Conservation (phyloP, 805 yeast species). For the Candida koratica region DNA sequence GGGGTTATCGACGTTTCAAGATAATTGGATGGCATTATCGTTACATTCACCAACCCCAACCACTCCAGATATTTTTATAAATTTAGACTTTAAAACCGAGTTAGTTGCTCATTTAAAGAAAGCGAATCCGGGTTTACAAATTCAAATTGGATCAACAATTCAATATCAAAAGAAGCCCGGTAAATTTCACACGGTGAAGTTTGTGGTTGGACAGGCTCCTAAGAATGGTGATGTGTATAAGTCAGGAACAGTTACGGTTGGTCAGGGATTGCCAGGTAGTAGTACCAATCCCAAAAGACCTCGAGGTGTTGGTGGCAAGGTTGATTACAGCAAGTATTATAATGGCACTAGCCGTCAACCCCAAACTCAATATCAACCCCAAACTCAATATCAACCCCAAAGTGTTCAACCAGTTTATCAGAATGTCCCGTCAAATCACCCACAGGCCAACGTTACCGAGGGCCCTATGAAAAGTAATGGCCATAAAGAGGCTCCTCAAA, state of each 20-base stretch:
- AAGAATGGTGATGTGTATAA: conserved; percentile 70
- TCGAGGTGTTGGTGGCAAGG: conserved; percentile 42
- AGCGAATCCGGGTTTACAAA: conserved; percentile 51
- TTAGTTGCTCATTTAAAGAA: conserved; percentile 69
- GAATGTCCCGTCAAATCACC: conserved; percentile 1
- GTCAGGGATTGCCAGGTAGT: conserved; percentile 71
- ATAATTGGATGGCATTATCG: conserved; percentile 85
- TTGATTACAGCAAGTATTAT: conserved; percentile 42
- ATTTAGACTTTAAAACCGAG: conserved; percentile 86
- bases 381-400: conserved; percentile 14
- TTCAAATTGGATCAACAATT: conserved; percentile 68
- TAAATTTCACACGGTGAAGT: conserved; percentile 70
- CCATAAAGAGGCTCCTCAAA: conserved; percentile 15
- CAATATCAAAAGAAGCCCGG: conserved; percentile 91
- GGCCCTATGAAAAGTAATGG: conserved; percentile 6
- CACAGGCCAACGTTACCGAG: conserved; percentile 1
- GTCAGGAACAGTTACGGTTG: conserved; percentile 80
- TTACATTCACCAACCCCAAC: conserved; percentile 44
- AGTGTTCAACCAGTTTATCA: conserved; percentile 5
- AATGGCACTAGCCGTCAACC: conserved; percentile 27
- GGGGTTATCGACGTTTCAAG: conserved; percentile 72
- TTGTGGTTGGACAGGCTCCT: conserved; percentile 58
- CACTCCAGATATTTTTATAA: conserved; percentile 75
- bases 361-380: conserved; percentile 17
- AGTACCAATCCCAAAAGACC: conserved; percentile 76